These are phyloP conservation scores for Ricinus communis DNA, from an alignment of 345 rosid species.

Conservation along the genomic window DNA sequence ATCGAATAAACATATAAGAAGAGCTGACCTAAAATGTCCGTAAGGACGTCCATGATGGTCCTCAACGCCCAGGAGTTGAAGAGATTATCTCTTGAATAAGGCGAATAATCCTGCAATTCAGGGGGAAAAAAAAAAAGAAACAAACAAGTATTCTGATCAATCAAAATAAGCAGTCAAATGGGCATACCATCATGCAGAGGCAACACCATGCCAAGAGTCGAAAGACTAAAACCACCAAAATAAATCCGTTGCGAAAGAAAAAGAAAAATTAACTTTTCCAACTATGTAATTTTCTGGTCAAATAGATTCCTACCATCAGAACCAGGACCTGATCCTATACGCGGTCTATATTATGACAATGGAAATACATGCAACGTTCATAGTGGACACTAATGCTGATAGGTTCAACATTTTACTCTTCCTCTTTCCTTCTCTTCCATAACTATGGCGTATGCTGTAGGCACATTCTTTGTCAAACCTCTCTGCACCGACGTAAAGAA, in stretches of 20 bases:
- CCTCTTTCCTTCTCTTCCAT: conserved; percentile 95
- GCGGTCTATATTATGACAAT: not conserved
- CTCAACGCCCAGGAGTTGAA: conserved; percentile 73
- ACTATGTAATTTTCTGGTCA: too few species aligned
- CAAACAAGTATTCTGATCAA: not conserved
- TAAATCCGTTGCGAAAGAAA: not conserved
- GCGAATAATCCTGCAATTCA: conserved; percentile 80
- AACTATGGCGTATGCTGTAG: conserved; percentile 80
- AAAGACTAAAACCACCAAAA: too few species aligned
- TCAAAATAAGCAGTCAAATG: not conserved
- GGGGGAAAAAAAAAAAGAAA: too few species aligned
- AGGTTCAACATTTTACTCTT: conserved; percentile 53
- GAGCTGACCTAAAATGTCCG: conserved; percentile 81
- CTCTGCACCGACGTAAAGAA: conserved; percentile 72
- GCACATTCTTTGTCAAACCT: conserved; percentile 92
- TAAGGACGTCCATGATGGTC: conserved; percentile 96
- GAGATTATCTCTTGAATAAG: conserved; percentile 81
- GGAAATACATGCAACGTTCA: not conserved
- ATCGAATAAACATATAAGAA: not conserved
- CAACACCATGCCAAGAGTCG: not conserved
- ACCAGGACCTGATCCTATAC: not conserved
- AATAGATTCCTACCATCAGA: not conserved
- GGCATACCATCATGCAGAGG: not conserved
- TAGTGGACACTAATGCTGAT: not conserved
- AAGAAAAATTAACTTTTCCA: not conserved